These are phyloP conservation scores for Amphicarpaea edgeworthii DNA, from an alignment of 306 rosid genomes.

Conservation along the genomic window DNA sequence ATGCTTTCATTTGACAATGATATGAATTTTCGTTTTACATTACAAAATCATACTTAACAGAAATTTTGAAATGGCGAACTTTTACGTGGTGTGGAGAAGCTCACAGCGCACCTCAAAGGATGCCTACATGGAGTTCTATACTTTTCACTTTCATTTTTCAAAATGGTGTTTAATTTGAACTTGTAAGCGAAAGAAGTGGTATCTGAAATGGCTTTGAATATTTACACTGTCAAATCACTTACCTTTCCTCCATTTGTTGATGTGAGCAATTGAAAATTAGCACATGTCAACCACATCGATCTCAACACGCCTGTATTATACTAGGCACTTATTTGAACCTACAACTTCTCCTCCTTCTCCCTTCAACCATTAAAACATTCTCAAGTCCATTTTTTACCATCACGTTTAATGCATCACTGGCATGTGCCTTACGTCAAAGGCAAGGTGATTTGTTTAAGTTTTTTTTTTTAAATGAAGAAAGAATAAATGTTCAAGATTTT, in stretches of 20 bases:
- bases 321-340: too few relatives aligned
- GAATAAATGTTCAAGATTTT: too few relatives aligned
- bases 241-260: slow-evolving; percentile 23
- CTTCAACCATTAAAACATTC: too few relatives aligned
- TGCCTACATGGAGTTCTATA: not conserved
- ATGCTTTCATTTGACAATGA: not conserved
- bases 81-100: slow-evolving; percentile 24
- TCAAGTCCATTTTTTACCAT: slow-evolving; percentile 5
- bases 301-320: not conserved
- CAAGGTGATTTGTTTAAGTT: not conserved
- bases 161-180: not conserved
- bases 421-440: slow-evolving; percentile 1
- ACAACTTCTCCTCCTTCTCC: too few relatives aligned
- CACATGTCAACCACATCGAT: not conserved
- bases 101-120: not conserved
- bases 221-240: slow-evolving; percentile 12
- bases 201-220: not conserved
- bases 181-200: not conserved
- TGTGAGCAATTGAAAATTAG: not conserved
- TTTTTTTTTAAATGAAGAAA: too few relatives aligned
- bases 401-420: not conserved
- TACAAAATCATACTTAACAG: too few relatives aligned
- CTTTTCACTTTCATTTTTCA: not conserved
- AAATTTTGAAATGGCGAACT: slow-evolving; percentile 1
- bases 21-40: not conserved